Evolutionary conservation across 1,284 basidiomycete species (phyloP), one percentile per base, ranked within the genome.

Genomic region (Coriolopsis trogii): DNA sequence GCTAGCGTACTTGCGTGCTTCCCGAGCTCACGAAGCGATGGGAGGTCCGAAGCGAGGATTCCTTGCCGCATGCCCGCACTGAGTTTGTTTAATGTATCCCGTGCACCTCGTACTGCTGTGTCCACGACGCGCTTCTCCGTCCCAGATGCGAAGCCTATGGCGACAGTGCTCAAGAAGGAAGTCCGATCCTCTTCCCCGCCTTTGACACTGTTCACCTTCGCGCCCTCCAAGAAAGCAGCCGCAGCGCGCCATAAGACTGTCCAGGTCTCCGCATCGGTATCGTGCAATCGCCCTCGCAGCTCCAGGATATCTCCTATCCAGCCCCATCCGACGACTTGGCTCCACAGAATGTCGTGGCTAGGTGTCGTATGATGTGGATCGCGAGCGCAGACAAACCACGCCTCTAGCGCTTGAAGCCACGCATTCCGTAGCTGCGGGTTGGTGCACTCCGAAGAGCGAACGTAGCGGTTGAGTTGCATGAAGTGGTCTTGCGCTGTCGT

Each of bases 361-460:
- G 91, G 92, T 6, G 85, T 88, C 6, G 93, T 95, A 51, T 80
- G 77, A 67, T 98, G 95, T 2, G 95, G 95, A 66, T 98, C 91
- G 18, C 84, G 80, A 0, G 94, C 91, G 60, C 93, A 95, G 1
- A 83, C 76, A 6, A 78, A 88, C 94, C 94, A 98, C 0, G 78
- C 72, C 47, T 82, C 79, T 1, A 93, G 61, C 3, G 92, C 68
- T 36, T 66, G 67, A 12, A 71, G 71, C 81, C 80, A 93, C 9
- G 78, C 73, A 23, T 67, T 60, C 29, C 71, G 68, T 15, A 85
- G 64, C 2, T 59, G 61, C 15, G 49, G 52, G 1, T 73, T 76
- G 3, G 55, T 59, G 57, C 74, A 76, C 6, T 64, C 60, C 3
- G 68, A 62, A 1, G 75, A 77, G 5, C 72, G 56, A 3, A 82